Evolutionary conservation across 2,329 filamentous ascomycete genomes (phyloP).

Genomic region (Xylaria sp.): DNA sequence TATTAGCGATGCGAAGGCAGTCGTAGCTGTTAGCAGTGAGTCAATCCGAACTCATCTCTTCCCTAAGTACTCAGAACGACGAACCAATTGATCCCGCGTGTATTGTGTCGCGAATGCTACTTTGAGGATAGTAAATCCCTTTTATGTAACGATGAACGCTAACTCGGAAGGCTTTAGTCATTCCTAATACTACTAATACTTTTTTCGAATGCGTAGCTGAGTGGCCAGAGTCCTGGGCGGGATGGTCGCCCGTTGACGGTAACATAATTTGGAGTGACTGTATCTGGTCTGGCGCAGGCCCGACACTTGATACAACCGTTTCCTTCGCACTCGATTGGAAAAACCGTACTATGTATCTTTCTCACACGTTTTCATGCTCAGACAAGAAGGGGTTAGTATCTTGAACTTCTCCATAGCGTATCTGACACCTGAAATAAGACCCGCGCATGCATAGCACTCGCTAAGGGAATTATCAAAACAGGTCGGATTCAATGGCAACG

Average conservation of each 20-base stretch:
- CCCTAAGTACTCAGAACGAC: slow-evolving; percentile 32
- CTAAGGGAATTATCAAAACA: slow-evolving; percentile 17
- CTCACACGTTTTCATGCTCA: slow-evolving; percentile 52
- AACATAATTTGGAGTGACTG: slow-evolving; percentile 53
- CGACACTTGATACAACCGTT: slow-evolving; percentile 48
- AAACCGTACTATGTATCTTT: slow-evolving; percentile 49
- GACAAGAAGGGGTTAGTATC: slow-evolving; percentile 45
- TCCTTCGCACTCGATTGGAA: slow-evolving; percentile 52
- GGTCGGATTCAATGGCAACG: slow-evolving; percentile 47
- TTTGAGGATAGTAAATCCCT: no score
- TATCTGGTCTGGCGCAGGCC: slow-evolving; percentile 52
- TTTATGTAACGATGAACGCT: background rate
- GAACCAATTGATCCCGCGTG: background rate
- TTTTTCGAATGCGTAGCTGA: slow-evolving; percentile 53
- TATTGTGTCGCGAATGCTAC: background rate
- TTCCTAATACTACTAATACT: slow-evolving; percentile 39
- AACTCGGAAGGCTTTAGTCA: slow-evolving; percentile 33
- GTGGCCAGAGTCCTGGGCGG: slow-evolving; percentile 52
- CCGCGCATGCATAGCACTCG: background rate
- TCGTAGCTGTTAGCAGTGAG: slow-evolving; percentile 34
- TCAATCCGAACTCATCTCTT: background rate
- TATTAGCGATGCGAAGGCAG: slow-evolving; percentile 30
- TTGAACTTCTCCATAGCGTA: background rate
- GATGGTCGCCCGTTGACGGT: slow-evolving; percentile 46
- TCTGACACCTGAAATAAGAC: background rate